Percentiles rank a stretch among this genome's conserved stretches.
phyloP scores from a whole-genome alignment of 768 basidiomycete genomes.

The Boletus eberwhitei region DNA sequence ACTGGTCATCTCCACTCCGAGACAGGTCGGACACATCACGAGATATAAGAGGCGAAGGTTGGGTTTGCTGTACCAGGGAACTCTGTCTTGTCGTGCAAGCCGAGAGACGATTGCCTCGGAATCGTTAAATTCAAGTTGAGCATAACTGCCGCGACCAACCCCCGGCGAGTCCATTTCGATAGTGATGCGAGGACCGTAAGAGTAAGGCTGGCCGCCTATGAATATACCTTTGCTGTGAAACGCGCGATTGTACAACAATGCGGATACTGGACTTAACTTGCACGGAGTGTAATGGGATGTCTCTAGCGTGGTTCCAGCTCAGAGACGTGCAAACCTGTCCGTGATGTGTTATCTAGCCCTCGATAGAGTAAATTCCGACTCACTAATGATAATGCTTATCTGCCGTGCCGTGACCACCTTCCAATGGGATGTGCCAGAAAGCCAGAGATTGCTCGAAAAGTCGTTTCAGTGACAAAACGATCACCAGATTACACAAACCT shows the following conservation, averaged over 20 bases:
- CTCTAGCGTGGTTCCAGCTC: neutral
- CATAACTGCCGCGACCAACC: no score
- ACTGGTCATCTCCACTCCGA: slow-evolving; percentile 20
- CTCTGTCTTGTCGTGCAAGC: slow-evolving; percentile 40
- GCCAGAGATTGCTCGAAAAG: neutral
- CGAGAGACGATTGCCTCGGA: slow-evolving; percentile 14
- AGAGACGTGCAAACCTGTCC: neutral
- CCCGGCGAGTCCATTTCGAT: slow-evolving; percentile 4
- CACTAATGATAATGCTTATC: neutral
- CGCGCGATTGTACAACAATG: neutral
- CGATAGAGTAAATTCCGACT: neutral
- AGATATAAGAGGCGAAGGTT: slow-evolving; percentile 56
- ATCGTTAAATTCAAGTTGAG: no score
- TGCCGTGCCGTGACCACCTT: neutral
- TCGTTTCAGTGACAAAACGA: neutral
- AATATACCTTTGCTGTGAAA: neutral
- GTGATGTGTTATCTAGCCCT: neutral
- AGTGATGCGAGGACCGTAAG: neutral
- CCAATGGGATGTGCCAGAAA: no score
- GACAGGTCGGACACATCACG: slow-evolving; percentile 44
- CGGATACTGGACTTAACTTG: neutral
- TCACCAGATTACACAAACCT: no score
- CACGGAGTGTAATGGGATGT: neutral
- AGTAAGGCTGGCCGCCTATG: neutral
- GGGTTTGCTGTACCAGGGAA: slow-evolving; percentile 61